phyloP scores from a whole-genome alignment of 1,284 basidiomycete species.

The Ustilago trichophora region DNA sequence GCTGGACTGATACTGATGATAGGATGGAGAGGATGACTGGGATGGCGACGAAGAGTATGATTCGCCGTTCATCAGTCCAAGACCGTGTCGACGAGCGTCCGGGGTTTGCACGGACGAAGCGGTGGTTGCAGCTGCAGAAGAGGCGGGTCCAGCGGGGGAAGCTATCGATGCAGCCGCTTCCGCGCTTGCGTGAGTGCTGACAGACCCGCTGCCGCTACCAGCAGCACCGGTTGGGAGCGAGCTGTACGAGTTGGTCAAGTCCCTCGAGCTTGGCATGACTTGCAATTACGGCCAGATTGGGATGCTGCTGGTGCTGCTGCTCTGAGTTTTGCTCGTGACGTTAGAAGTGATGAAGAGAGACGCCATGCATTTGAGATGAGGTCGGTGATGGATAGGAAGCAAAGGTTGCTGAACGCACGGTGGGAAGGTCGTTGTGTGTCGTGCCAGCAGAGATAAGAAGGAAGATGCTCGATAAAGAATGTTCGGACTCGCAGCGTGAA shows the following conservation, averaged over 20 bases:
- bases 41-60: conserved; percentile 17
- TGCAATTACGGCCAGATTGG: background rate
- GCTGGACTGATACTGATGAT: conserved; percentile 12
- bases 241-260: conserved; percentile 5
- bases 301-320: background rate
- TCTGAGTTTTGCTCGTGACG: background rate
- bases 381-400: too few relatives aligned
- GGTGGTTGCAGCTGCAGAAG: conserved; percentile 7
- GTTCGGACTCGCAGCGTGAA: too few relatives aligned
- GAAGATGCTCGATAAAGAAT: too few relatives aligned
- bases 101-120: conserved; percentile 7
- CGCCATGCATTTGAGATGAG: background rate
- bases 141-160: conserved; percentile 4
- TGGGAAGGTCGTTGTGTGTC: too few relatives aligned
- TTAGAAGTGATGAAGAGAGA: background rate
- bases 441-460: too few relatives aligned
- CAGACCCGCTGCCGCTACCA: conserved; percentile 15
- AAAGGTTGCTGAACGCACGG: too few relatives aligned
- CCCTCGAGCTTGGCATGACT: background rate
- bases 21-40: conserved; percentile 9
- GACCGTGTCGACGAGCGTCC: conserved; percentile 20
- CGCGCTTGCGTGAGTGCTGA: conserved; percentile 21
- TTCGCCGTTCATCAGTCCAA: conserved; percentile 25
- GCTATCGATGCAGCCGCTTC: conserved; percentile 10
- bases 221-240: conserved; percentile 6